phyloP scores from a whole-genome alignment of 2,329 filamentous ascomycete species.

The Thielaviopsis ethacetica region DNA sequence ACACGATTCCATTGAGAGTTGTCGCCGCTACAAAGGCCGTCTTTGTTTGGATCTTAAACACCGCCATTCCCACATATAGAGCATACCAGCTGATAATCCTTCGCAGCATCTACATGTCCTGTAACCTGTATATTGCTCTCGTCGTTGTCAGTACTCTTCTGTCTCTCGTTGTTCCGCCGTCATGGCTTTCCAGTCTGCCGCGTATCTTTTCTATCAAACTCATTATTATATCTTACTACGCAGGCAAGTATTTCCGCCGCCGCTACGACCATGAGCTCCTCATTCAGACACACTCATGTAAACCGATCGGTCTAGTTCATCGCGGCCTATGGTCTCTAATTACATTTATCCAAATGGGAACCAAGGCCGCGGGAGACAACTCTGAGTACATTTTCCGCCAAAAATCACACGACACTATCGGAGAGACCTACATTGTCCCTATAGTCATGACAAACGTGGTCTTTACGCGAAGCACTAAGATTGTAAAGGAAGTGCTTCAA shows the following conservation, averaged over 20 bases:
- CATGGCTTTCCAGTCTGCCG: not conserved
- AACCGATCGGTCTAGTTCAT: not conserved
- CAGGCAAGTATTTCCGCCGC: not conserved
- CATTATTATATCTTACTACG: not conserved
- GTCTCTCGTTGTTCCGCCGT: not conserved
- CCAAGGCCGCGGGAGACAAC: too few relatives aligned
- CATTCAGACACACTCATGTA: not conserved
- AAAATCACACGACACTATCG: not conserved
- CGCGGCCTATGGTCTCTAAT: too few relatives aligned
- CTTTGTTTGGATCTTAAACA: not conserved
- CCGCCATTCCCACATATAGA: not conserved
- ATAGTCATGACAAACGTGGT: not conserved
- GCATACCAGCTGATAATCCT: not conserved
- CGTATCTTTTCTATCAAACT: not conserved
- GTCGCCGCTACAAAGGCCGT: not conserved
- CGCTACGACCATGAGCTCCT: not conserved
- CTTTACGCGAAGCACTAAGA: not conserved
- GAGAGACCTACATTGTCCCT: not conserved
- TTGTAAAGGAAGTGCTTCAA: not conserved
- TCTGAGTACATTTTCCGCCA: not conserved
- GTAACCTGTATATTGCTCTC: not conserved
- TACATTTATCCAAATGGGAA: too few relatives aligned
- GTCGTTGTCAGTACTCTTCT: not conserved
- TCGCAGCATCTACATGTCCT: not conserved
- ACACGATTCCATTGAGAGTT: not conserved